phyloP scores from a whole-genome alignment of 441 rosid genomes.

The Populus hybrid region DNA sequence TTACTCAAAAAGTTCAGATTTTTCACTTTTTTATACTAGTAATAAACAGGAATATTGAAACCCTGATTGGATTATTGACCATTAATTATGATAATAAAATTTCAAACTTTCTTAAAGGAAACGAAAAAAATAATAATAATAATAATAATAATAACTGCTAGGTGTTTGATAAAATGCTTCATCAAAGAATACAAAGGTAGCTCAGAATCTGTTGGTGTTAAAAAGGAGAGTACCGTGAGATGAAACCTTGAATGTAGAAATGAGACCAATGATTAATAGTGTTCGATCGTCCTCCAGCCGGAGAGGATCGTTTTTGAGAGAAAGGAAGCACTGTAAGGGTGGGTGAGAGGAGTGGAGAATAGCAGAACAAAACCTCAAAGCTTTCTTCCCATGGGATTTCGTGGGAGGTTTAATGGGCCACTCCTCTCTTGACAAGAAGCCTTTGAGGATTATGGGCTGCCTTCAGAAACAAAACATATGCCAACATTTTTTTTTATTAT shows the following conservation, averaged over 20 bases:
- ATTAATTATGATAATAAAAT: neutral
- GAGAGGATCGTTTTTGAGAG: neutral
- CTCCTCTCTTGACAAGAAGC: no score
- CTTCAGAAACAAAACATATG: no score
- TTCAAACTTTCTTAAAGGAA: neutral
- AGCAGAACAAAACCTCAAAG: conserved; percentile 25
- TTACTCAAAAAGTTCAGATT: neutral
- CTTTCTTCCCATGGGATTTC: neutral
- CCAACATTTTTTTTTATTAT: no score
- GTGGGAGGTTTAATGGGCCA: neutral
- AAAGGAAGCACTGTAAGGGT: neutral
- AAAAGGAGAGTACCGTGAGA: neutral
- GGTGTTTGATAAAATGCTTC: conserved; percentile 1
- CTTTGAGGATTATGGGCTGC: no score
- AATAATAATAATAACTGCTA: neutral
- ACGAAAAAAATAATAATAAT: neutral
- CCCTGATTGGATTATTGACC: no score
- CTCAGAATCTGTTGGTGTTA: neutral
- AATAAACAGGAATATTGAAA: no score
- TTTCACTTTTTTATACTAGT: neutral
- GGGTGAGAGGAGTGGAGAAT: neutral
- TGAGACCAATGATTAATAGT: neutral
- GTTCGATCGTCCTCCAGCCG: neutral
- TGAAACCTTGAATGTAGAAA: no score
- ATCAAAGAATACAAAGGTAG: neutral